Conservation (phyloP, 2,329 filamentous ascomycete genomes). For the Xylaria sp. region DNA sequence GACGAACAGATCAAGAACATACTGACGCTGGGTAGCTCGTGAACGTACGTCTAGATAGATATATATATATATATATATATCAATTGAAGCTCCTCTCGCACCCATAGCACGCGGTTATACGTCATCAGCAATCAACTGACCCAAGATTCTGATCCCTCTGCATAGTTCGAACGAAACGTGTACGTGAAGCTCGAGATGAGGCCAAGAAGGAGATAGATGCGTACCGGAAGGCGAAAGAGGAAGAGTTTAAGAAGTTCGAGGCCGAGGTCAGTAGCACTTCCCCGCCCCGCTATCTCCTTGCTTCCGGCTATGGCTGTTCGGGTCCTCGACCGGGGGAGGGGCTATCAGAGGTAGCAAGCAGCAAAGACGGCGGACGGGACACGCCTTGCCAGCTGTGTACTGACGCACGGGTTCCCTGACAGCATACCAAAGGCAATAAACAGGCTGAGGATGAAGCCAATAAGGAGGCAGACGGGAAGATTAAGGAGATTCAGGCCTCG, state of each 20-base stretch:
- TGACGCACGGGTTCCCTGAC: constrained; percentile 5
- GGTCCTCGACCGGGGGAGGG: neutral
- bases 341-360: neutral
- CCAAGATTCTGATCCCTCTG: constrained; percentile 41
- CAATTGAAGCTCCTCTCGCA: constrained; percentile 18
- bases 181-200: constrained; percentile 95
- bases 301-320: neutral
- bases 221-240: constrained; percentile 89
- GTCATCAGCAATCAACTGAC: constrained; percentile 17
- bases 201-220: constrained; percentile 98
- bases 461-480: constrained; percentile 82
- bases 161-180: constrained; percentile 86
- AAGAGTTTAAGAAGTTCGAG: constrained; percentile 96
- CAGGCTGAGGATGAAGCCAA: constrained; percentile 81
- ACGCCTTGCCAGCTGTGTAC: constrained; percentile 16
- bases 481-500: constrained; percentile 82
- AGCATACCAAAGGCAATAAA: constrained; percentile 93
- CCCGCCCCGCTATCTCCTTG: neutral
- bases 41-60: constrained; percentile 22
- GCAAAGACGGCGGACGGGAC: constrained; percentile 1
- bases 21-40: constrained; percentile 29
- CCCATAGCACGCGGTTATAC: constrained; percentile 8
- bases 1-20: neutral
- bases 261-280: constrained; percentile 62
- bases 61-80: neutral